These are phyloP conservation scores for Byssochlamys sp. DNA, from an alignment of 2,329 filamentous ascomycete genomes.

Conservation along the genomic window DNA sequence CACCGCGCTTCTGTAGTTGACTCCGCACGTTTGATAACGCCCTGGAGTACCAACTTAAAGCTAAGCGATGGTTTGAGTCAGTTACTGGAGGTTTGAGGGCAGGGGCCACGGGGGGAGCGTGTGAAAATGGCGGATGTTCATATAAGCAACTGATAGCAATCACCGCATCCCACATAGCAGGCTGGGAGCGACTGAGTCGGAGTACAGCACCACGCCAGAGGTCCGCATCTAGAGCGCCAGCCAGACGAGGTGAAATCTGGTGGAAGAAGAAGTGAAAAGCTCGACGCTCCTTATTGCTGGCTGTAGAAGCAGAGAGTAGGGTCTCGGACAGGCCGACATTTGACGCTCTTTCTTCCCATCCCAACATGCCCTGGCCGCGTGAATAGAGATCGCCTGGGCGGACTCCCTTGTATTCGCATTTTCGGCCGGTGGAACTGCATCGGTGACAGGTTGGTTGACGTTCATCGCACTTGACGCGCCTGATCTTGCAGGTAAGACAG, in stretches of 20 bases:
- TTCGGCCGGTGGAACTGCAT: not conserved
- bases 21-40: not conserved
- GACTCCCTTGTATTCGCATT: not conserved
- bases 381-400: not conserved
- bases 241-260: not conserved
- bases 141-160: not conserved
- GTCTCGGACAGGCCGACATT: not conserved
- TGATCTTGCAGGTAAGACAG: not conserved
- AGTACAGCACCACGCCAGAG: not conserved
- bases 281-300: not conserved
- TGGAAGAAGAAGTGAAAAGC: not conserved
- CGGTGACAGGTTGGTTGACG: not conserved
- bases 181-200: not conserved
- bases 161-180: not conserved
- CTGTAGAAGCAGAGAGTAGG: not conserved
- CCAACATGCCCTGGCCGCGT: not conserved
- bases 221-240: not conserved
- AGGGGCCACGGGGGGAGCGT: not conserved
- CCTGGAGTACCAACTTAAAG: not conserved
- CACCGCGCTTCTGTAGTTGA: not conserved
- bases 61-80: not conserved
- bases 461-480: not conserved
- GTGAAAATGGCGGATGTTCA: not conserved
- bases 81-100: not conserved
- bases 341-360: no score